Percentiles rank a stretch among this genome's conserved stretches.
phyloP scores from a whole-genome alignment of 1,284 basidiomycete species.

The Apiotrichum porosum region DNA sequence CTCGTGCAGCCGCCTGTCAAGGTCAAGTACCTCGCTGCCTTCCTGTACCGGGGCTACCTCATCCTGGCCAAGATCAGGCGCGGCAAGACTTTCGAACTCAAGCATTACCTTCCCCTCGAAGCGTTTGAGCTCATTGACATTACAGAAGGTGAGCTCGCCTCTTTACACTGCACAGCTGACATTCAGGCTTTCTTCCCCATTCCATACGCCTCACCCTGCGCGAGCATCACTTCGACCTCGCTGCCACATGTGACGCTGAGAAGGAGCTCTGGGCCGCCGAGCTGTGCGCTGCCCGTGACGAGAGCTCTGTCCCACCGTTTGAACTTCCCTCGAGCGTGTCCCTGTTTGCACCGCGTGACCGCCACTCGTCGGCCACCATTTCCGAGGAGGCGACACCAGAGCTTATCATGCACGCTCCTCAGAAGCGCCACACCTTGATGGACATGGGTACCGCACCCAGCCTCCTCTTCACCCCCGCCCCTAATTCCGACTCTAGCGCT shows the following conservation, averaged over 20 bases:
- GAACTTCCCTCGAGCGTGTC: slow-evolving; percentile 44
- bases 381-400: background rate
- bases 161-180: too few species aligned
- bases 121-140: slow-evolving; percentile 68
- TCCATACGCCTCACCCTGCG: slow-evolving; percentile 68
- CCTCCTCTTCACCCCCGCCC: background rate
- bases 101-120: slow-evolving; percentile 75
- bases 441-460: background rate
- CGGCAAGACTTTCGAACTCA: slow-evolving; percentile 72
- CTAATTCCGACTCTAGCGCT: background rate
- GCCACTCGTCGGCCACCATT: slow-evolving; percentile 5
- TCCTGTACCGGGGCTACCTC: slow-evolving; percentile 79
- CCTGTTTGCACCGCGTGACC: background rate
- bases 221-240: slow-evolving; percentile 71
- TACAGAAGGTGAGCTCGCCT: slow-evolving; percentile 56
- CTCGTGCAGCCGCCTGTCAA: slow-evolving; percentile 55
- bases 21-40: slow-evolving; percentile 81
- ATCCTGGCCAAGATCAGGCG: slow-evolving; percentile 79
- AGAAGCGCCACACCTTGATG: slow-evolving; percentile 9
- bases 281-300: slow-evolving; percentile 52
- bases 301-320: slow-evolving; percentile 40
- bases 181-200: slow-evolving; percentile 65
- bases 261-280: slow-evolving; percentile 75
- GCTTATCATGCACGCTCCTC: background rate
- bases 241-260: slow-evolving; percentile 69